Evolutionary conservation across 108 stramenopile genomes (phyloP), one percentile per base, ranked within the genome.

Genomic region (Nitzschia sp.): DNA sequence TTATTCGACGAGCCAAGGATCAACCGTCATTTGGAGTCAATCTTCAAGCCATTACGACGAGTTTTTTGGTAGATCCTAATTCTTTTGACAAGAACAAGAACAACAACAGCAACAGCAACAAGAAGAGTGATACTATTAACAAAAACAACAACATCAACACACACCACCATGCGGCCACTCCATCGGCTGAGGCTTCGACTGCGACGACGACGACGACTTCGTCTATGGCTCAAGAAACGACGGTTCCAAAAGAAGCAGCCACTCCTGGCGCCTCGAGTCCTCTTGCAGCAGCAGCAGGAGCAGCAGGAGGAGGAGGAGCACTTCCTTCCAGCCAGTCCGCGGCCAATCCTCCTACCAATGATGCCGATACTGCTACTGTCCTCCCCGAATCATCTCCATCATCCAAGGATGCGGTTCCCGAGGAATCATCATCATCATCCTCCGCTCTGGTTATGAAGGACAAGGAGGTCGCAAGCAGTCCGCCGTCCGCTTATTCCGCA

Each of bases 11-110:
- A 46, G 23, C 22, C 44, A 17, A 48, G 53, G 56, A 53, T 22
- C 57, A 68, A 27, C 56, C 69, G 29, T 75, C 81, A 3, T 88
- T 85, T 76, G 87, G 87, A 26, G 85, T 88, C 29, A 73, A 65
- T 31, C 44, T 88, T 26, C 45, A 79, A 26, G 65, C 45, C 25
- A 65, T 78, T 22, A 69, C 76, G 16, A 71, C 63, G 38, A 83
- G 80, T 58, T 78, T 72, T 2, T 62, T 88, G 65, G 80, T 88
- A 33, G 73, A 81, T 57, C 69, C 55, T n/a, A n/a, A n/a, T n/a
- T n/a, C n/a, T n/a, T n/a, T n/a, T n/a, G n/a, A n/a, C n/a, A n/a
- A n/a, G n/a, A n/a, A n/a, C n/a, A n/a, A n/a, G n/a, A n/a, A n/a
- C 11, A 11, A 11, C 44, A 45, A 16, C 44, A 61, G 26, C 58